Evolutionary conservation across 139 green algal species (phyloP).

Genomic region (Zygnema cylindricum): DNA sequence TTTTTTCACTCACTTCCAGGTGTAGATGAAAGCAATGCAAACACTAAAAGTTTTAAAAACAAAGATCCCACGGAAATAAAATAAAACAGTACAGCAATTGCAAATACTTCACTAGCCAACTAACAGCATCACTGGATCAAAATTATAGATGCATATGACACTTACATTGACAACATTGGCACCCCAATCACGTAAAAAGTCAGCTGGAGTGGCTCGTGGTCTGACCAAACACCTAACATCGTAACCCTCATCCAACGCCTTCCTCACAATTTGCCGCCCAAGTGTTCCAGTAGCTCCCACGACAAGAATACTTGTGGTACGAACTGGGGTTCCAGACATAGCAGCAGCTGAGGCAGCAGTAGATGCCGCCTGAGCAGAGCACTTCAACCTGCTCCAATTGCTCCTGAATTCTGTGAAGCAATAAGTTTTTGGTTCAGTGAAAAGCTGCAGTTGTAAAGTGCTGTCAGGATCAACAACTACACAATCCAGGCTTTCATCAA

Average conservation of each 20-base stretch:
- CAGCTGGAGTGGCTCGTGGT: slow-evolving; percentile 87
- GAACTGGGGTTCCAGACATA: slow-evolving; percentile 76
- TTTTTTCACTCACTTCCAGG: no score
- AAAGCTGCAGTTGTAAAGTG: no score
- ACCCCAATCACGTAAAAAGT: slow-evolving; percentile 98
- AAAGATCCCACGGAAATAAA: no score
- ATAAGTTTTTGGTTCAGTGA: background rate
- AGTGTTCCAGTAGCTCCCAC: slow-evolving; percentile 95
- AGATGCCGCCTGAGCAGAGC: background rate
- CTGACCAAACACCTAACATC: slow-evolving; percentile 96
- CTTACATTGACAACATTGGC: slow-evolving; percentile 85
- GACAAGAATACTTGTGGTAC: slow-evolving; percentile 89
- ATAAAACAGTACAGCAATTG: no score
- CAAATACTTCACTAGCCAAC: no score
- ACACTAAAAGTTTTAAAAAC: no score
- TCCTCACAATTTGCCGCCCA: slow-evolving; percentile 92
- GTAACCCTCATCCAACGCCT: slow-evolving; percentile 96
- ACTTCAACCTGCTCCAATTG: background rate
- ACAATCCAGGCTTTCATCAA: no score
- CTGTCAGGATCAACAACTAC: no score
- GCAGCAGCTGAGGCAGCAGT: slow-evolving; percentile 35
- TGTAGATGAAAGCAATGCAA: no score
- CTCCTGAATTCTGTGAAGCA: background rate
- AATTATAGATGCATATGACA: no score
- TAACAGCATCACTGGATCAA: no score